Conservation (phyloP, 2,329 filamentous ascomycete genomes). For the Sporothrix globosa region DNA sequence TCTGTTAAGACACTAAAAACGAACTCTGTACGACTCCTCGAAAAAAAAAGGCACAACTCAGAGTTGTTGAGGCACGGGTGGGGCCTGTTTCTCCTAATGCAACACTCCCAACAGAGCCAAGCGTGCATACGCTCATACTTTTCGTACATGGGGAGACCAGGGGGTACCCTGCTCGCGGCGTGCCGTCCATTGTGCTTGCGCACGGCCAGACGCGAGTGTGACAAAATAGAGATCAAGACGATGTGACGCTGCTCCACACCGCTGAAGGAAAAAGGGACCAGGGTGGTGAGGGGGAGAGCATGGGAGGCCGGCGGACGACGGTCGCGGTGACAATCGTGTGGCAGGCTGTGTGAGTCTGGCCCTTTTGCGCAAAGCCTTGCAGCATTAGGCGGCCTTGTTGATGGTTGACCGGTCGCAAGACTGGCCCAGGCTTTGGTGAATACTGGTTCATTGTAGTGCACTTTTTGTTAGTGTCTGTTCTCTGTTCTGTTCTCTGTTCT, state of each 20-base stretch:
- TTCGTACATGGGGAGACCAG: not conserved
- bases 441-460: constrained; percentile 5
- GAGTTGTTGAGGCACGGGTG: not conserved
- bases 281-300: not conserved
- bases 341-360: not conserved
- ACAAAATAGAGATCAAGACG: not conserved
- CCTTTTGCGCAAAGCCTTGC: not conserved
- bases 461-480: constrained; percentile 15
- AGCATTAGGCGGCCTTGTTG: not conserved
- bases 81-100: not conserved
- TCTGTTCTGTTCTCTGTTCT: not conserved
- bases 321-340: not conserved
- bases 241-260: constrained; percentile 25
- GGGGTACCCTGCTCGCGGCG: not conserved
- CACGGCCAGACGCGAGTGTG: not conserved
- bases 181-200: constrained; percentile 4
- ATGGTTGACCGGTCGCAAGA: constrained; percentile 12
- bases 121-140: not conserved
- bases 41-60: not conserved
- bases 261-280: constrained; percentile 20
- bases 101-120: constrained; percentile 1
- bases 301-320: not conserved
- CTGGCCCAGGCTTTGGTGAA: constrained; percentile 9
- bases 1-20: not conserved
- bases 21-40: not conserved